Conservation (phyloP, 148 eudicot species). For the Talinum fruticosum region DNA sequence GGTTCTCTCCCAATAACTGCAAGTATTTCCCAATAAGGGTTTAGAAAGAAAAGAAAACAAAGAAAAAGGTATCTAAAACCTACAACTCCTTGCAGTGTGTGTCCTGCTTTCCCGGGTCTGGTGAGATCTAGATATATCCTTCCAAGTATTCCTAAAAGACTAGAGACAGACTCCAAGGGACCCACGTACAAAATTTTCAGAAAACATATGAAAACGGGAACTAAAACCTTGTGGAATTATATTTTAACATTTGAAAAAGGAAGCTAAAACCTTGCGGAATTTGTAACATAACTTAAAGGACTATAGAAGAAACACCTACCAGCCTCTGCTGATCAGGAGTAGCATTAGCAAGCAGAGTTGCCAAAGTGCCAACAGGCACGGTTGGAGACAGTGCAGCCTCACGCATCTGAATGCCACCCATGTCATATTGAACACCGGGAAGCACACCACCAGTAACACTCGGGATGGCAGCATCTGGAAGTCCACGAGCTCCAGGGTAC, state of each 20-base stretch:
- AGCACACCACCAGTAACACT: constrained; percentile 55
- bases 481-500: constrained; percentile 51
- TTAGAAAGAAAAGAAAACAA: not conserved
- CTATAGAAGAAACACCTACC: constrained; percentile 36
- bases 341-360: constrained; percentile 78
- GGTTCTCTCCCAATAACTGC: constrained; percentile 73
- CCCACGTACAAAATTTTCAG: too few species aligned
- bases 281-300: not conserved
- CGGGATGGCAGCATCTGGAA: constrained; percentile 49
- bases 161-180: too few species aligned
- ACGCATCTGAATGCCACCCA: constrained; percentile 54
- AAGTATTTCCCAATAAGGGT: constrained; percentile 2
- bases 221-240: too few species aligned
- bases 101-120: too few species aligned
- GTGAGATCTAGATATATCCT: too few species aligned
- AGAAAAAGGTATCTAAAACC: not conserved
- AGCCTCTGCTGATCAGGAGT: constrained; percentile 65
- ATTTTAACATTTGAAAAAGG: too few species aligned
- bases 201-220: not conserved
- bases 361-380: constrained; percentile 60
- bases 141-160: too few species aligned
- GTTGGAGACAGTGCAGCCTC: constrained; percentile 43
- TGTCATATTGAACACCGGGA: constrained; percentile 57
- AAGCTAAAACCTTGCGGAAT: not conserved
- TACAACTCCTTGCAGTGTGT: too few species aligned